Conservation (phyloP, 345 rosid genomes). For the Excoecaria agallocha region DNA sequence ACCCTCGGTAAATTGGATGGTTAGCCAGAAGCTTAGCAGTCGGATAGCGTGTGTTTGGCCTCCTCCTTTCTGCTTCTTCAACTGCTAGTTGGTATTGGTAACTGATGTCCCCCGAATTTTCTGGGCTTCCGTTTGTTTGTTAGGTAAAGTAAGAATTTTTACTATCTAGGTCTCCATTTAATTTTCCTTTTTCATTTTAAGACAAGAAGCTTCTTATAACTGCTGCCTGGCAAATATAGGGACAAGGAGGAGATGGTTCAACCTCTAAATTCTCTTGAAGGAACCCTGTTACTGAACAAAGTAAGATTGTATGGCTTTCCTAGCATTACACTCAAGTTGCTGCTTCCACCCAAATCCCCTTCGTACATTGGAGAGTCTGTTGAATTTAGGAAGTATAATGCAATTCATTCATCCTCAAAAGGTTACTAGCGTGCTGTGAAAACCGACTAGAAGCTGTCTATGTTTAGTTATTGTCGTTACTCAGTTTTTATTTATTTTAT, state of each 20-base stretch:
- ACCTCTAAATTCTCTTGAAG: constrained; percentile 18
- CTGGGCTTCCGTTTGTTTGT: too few species aligned
- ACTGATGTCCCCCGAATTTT: too few species aligned
- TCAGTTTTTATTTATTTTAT: not conserved
- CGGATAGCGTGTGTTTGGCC: too few species aligned
- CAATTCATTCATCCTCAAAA: constrained; percentile 26
- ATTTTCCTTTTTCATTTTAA: too few species aligned
- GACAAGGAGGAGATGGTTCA: constrained; percentile 33
- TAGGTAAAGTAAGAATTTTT: too few species aligned
- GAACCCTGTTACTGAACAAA: constrained; percentile 18
- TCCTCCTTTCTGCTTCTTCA: too few species aligned
- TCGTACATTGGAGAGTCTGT: constrained; percentile 8
- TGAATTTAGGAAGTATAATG: constrained; percentile 1
- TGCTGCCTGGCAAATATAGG: not conserved
- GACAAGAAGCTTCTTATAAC: not conserved
- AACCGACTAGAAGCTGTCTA: not conserved
- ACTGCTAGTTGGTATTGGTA: too few species aligned
- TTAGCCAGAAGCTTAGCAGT: too few species aligned
- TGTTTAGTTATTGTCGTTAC: not conserved
- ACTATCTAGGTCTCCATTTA: too few species aligned
- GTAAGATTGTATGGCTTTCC: constrained; percentile 12
- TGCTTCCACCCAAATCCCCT: constrained; percentile 21
- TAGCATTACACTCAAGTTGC: constrained; percentile 4
- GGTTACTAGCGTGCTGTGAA: constrained; percentile 21
- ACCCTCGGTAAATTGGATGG: too few species aligned